Evolutionary conservation across 352 stramenopile species (phyloP), one percentile per base, ranked within the genome.

Genomic region (Globisporangium solare): DNA sequence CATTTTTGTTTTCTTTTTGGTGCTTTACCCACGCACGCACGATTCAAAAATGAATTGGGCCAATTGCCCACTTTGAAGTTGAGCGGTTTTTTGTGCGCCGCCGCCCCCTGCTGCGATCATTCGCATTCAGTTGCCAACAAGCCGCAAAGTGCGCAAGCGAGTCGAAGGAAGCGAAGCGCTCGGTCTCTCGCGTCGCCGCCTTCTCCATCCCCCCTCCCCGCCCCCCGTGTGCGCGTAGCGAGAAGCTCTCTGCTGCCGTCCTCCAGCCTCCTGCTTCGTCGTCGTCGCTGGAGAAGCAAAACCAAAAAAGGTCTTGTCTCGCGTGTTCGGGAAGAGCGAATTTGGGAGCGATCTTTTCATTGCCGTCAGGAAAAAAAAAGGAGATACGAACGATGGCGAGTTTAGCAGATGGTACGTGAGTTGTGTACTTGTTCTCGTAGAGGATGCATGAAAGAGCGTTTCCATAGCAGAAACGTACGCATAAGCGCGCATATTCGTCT

Each of bases 111-210:
- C 37, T n/a, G 12, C 39, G 39, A 43, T 43, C 39, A 43, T 43
- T 43, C 39, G 39, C 39, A 43, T 43, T 43, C 39, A 43, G 13
- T 43, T 43, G 12, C 12, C 12, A 43, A 43, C 12, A 43, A n/a
- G 13, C 39, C 39, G 39, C 39, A 43, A 43, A 43, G 17, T 15
- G 18, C 13, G 17, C 39, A 43, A 43, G 39, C 7, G n/a, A n/a
- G 54, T 45, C 54, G 54, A 54, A 31, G n/a, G 54, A 35, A 54
- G 22, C 54, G 22, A 47, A 54, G 52, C 32, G 35, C 52, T 35
- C 27, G 4, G 6, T 35, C 27, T 35, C 27, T 6, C n/a, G 31
- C 35, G 24, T 47, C n/a, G 31, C 10, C n/a, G 31, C 10, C 15
- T 47, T 27, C 45, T 32, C 17, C 7, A 17, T 50, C n/a, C 39